Percentiles rank a stretch among this genome's conserved stretches.
phyloP scores from a whole-genome alignment of 1,284 basidiomycete genomes.

The Fomitopsis schrenkii region DNA sequence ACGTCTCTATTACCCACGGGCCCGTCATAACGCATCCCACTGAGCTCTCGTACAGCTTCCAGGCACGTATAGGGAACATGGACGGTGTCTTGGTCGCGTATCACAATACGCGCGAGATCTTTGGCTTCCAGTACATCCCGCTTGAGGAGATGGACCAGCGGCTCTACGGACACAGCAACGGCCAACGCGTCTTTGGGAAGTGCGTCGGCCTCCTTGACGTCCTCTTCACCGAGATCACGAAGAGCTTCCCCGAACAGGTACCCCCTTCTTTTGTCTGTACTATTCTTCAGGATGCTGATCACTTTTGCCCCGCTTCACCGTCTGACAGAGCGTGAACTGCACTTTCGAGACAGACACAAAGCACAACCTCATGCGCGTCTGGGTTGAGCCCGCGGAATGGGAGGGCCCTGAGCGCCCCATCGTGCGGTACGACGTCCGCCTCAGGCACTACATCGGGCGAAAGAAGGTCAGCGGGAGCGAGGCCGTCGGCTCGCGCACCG shows the following conservation, averaged over 20 bases:
- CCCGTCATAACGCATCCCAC: background rate
- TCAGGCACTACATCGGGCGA: slow-evolving; percentile 21
- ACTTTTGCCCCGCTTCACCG: background rate
- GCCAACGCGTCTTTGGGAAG: slow-evolving; percentile 75
- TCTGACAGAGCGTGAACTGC: slow-evolving; percentile 43
- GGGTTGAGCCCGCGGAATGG: slow-evolving; percentile 61
- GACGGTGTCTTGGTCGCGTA: slow-evolving; percentile 95
- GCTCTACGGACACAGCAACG: slow-evolving; percentile 68
- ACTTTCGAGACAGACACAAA: slow-evolving; percentile 51
- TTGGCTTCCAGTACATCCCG: slow-evolving; percentile 94
- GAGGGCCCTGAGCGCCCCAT: slow-evolving; percentile 32
- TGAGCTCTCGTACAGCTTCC: slow-evolving; percentile 57
- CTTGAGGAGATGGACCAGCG: slow-evolving; percentile 85
- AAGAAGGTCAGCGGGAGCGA: background rate
- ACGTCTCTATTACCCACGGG: background rate
- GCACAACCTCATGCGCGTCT: slow-evolving; percentile 49
- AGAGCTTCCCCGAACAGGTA: slow-evolving; percentile 67
- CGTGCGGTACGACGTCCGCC: slow-evolving; percentile 37
- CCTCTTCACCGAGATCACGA: slow-evolving; percentile 57
- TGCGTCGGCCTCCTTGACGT: slow-evolving; percentile 74
- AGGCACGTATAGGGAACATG: slow-evolving; percentile 96
- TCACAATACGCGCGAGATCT: slow-evolving; percentile 87
- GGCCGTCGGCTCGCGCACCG: slow-evolving; percentile 1
- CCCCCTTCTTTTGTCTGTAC: background rate
- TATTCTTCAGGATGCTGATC: background rate